phyloP scores from a whole-genome alignment of 805 yeast species.

The Wickerhamomyces rabaulensis region DNA sequence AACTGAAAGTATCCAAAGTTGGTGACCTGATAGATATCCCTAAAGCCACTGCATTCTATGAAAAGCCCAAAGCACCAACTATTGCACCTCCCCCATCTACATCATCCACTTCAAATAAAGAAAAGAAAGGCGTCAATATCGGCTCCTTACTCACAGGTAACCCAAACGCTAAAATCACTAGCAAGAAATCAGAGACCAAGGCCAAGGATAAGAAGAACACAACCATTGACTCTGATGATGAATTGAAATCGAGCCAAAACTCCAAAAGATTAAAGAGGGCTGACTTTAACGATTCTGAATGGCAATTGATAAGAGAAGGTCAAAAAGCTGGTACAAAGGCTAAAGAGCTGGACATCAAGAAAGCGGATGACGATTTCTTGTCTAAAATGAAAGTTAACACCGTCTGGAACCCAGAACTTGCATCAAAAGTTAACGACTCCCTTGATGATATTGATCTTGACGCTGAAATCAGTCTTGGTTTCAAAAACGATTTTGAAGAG shows the following conservation, averaged over 20 bases:
- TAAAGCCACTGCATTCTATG: not conserved
- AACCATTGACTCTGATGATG: not conserved
- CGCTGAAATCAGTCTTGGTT: constrained; percentile 8
- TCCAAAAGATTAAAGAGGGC: not conserved
- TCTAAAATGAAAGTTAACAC: constrained; percentile 5
- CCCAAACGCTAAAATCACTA: not conserved
- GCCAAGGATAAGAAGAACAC: not conserved
- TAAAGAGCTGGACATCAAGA: not conserved
- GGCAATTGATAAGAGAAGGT: not conserved
- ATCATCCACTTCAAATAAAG: not conserved
- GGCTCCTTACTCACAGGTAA: not conserved
- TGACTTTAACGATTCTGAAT: constrained; percentile 1
- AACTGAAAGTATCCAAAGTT: not conserved
- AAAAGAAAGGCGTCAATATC: not conserved
- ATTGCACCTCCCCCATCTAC: not conserved
- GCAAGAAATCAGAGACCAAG: not conserved
- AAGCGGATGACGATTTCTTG: constrained; percentile 8
- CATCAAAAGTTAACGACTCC: not conserved
- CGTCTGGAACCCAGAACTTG: constrained; percentile 9
- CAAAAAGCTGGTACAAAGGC: constrained; percentile 2
- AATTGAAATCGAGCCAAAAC: not conserved
- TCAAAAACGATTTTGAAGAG: constrained; percentile 11
- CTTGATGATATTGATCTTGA: constrained; percentile 8
- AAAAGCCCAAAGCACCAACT: not conserved
- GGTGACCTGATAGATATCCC: not conserved